phyloP scores from a whole-genome alignment of 2,329 filamentous ascomycete species.

The Verticillium zaregamsianum region DNA sequence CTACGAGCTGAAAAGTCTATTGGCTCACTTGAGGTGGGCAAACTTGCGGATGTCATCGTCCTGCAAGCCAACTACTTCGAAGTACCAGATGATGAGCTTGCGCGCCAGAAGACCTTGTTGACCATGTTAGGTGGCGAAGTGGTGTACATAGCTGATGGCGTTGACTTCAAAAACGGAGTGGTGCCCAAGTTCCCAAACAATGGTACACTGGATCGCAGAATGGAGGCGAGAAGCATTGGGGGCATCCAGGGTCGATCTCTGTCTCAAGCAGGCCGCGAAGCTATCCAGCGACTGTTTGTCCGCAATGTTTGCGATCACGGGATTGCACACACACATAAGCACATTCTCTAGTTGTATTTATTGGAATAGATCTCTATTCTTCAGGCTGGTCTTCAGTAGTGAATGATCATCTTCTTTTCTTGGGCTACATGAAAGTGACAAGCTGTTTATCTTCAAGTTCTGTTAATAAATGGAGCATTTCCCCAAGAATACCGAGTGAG shows the following conservation, averaged over 20 bases:
- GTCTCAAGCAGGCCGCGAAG: background rate
- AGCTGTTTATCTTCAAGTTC: too few species aligned
- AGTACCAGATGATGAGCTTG: conserved; percentile 17
- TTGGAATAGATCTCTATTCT: too few species aligned
- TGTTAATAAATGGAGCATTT: too few species aligned
- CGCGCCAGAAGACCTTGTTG: conserved; percentile 17
- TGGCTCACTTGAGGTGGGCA: conserved; percentile 20
- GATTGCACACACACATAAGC: background rate
- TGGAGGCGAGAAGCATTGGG: conserved; percentile 3
- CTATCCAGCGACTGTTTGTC: background rate
- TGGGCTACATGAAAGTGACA: too few species aligned
- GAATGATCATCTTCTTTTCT: too few species aligned
- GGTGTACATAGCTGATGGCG: conserved; percentile 18
- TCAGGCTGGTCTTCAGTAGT: too few species aligned
- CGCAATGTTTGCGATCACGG: conserved; percentile 2
- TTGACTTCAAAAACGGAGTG: conserved; percentile 15
- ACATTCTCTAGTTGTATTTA: background rate
- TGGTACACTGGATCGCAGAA: conserved; percentile 2
- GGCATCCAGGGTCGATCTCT: conserved; percentile 5
- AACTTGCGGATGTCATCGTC: conserved; percentile 20
- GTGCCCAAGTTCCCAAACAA: conserved; percentile 20
- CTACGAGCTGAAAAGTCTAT: conserved; percentile 19
- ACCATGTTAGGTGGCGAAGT: conserved; percentile 22
- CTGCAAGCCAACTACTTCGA: conserved; percentile 20
- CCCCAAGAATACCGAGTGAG: too few species aligned